Percentiles rank a stretch among this genome's conserved stretches.
phyloP scores from a whole-genome alignment of 2,329 filamentous ascomycete genomes.

The Arthrobotrys sphaeroides region DNA sequence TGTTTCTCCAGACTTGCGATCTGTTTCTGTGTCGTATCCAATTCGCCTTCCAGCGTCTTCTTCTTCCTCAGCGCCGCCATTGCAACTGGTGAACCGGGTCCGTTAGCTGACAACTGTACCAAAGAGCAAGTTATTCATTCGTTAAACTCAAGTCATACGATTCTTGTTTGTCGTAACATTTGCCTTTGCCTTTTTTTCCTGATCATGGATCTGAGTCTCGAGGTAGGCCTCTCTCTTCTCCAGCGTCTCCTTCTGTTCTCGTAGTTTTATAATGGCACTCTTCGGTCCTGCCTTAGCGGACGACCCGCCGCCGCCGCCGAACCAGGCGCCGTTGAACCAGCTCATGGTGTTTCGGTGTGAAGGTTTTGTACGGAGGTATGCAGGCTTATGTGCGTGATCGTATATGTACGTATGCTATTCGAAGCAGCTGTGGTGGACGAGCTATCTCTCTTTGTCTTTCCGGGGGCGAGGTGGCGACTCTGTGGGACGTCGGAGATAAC shows the following conservation, averaged over 20 bases:
- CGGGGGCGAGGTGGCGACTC: background rate
- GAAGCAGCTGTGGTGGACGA: background rate
- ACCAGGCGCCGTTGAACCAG: constrained; percentile 63
- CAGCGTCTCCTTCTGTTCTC: constrained; percentile 93
- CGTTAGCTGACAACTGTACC: background rate
- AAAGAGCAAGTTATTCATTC: too few species aligned
- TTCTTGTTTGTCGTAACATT: constrained; percentile 89
- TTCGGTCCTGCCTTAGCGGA: constrained; percentile 95
- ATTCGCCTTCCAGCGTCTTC: constrained; percentile 89
- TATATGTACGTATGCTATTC: too few species aligned
- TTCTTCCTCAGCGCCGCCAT: constrained; percentile 91
- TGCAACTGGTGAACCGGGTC: constrained; percentile 73
- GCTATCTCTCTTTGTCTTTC: too few species aligned
- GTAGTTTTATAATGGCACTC: constrained; percentile 89
- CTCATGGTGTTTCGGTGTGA: constrained; percentile 34
- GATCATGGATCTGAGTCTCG: constrained; percentile 90
- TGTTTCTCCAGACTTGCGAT: constrained; percentile 93
- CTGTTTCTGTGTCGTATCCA: constrained; percentile 89
- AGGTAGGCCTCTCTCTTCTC: constrained; percentile 94
- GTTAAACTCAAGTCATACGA: constrained; percentile 71
- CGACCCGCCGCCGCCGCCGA: constrained; percentile 78
- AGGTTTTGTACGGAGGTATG: background rate
- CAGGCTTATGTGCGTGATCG: background rate
- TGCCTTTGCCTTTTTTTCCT: constrained; percentile 87
- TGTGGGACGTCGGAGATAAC: background rate